phyloP scores from a whole-genome alignment of 169 alveolate species.

The Plasmodium cynomolgi region DNA sequence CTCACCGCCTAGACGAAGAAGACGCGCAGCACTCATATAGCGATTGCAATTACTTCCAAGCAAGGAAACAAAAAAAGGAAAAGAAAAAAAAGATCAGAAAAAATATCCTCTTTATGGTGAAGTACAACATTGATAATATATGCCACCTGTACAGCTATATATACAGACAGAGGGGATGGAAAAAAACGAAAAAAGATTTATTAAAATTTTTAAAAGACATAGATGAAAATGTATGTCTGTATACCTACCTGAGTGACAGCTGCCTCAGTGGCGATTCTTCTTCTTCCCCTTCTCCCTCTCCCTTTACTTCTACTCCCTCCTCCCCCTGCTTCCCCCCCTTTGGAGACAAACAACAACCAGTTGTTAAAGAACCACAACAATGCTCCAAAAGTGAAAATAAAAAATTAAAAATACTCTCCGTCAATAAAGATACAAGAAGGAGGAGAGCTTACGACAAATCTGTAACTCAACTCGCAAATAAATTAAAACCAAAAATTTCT shows the following conservation, averaged over 20 bases:
- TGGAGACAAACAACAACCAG: neutral
- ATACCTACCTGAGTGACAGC: slow-evolving; percentile 41
- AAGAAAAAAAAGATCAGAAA: slow-evolving; percentile 41
- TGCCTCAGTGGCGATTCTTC: neutral
- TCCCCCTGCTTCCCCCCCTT: no score
- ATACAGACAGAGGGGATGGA: neutral
- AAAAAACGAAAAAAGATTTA: slow-evolving; percentile 12
- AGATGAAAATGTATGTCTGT: slow-evolving; percentile 48
- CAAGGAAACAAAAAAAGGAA: neutral
- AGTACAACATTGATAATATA: slow-evolving; percentile 58
- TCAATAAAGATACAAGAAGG: slow-evolving; percentile 77
- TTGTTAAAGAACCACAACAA: neutral
- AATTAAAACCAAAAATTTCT: slow-evolving; percentile 78
- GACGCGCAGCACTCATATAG: slow-evolving; percentile 1
- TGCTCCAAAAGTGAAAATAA: slow-evolving; percentile 13
- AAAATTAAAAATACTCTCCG: slow-evolving; percentile 24
- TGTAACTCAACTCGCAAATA: slow-evolving; percentile 74
- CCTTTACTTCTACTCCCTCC: no score
- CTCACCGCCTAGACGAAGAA: no score
- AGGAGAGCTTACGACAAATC: slow-evolving; percentile 78
- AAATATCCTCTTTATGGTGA: slow-evolving; percentile 54
- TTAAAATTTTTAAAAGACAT: slow-evolving; percentile 32
- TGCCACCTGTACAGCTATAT: slow-evolving; percentile 3
- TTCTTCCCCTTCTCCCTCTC: neutral
- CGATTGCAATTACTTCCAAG: slow-evolving; percentile 20